These are phyloP conservation scores for Tetraselmis striata DNA, from an alignment of 139 green algal genomes.

Conservation along the genomic window DNA sequence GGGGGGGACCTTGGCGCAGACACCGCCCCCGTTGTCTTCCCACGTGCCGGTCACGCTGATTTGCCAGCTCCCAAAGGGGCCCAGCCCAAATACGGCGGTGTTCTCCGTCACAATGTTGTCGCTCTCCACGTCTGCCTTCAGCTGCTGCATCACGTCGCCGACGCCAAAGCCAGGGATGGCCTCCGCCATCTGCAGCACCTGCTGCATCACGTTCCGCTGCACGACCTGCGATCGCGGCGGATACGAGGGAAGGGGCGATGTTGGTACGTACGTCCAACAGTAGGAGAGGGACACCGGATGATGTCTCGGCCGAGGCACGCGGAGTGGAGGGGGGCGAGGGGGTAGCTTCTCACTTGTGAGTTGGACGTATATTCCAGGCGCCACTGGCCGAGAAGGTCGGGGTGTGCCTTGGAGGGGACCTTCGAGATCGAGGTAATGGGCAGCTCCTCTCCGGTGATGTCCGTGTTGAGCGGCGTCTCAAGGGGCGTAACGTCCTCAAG, in stretches of 20 bases:
- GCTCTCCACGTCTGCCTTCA: not conserved
- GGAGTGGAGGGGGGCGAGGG: too few species aligned
- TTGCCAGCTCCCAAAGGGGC: slow-evolving; percentile 23
- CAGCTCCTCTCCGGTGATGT: not conserved
- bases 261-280: too few species aligned
- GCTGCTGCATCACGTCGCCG: slow-evolving; percentile 16
- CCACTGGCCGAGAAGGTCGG: slow-evolving; percentile 19
- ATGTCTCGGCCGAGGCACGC: too few species aligned
- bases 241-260: not conserved
- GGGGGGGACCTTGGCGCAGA: slow-evolving; percentile 8
- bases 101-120: slow-evolving; percentile 16
- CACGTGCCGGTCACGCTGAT: slow-evolving; percentile 21
- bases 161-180: slow-evolving; percentile 25
- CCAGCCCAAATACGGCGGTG: slow-evolving; percentile 23
- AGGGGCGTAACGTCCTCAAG: slow-evolving; percentile 20
- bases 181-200: slow-evolving; percentile 18
- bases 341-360: not conserved
- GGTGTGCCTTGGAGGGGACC: slow-evolving; percentile 2
- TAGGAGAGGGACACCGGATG: too few species aligned
- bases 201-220: not conserved
- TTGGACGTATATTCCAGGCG: slow-evolving; percentile 21
- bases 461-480: slow-evolving; percentile 21
- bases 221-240: not conserved
- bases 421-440: not conserved
- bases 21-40: slow-evolving; percentile 23